Percentiles rank a stretch among this genome's conserved stretches.
Evolutionary conservation across 2,329 filamentous ascomycete species (phyloP).

Genomic region (Botrytis hyacinthi): DNA sequence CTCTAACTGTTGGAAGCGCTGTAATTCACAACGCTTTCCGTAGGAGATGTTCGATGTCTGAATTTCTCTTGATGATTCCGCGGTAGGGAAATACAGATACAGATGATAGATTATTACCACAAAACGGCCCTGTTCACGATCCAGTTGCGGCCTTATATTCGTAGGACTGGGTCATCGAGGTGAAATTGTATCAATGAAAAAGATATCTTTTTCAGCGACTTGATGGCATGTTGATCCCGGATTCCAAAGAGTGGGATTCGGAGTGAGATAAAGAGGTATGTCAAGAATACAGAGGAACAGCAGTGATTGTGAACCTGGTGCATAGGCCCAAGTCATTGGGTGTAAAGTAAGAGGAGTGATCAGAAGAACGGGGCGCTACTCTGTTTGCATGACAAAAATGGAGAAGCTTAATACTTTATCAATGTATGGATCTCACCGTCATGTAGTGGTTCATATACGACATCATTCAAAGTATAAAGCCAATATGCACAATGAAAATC

Average conservation of each 20-base stretch:
- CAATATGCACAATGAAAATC: background rate
- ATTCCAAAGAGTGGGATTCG: background rate
- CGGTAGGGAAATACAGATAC: background rate
- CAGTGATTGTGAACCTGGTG: no score
- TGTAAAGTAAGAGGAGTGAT: no score
- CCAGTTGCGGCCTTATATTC: background rate
- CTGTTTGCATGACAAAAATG: background rate
- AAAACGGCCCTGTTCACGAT: background rate
- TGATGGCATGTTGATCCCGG: background rate
- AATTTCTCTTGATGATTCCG: background rate
- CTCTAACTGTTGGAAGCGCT: background rate
- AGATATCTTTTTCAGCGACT: background rate
- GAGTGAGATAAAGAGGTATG: background rate
- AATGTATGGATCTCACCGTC: background rate
- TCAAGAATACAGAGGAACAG: background rate
- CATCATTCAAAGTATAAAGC: background rate
- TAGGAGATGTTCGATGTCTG: background rate
- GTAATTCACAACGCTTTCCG: slow-evolving; percentile 37
- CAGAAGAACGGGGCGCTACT: no score
- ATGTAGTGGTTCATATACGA: background rate
- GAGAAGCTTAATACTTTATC: background rate
- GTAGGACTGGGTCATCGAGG: no score
- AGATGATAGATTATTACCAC: background rate
- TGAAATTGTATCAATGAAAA: background rate
- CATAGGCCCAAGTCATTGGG: no score